Evolutionary conservation across 345 rosid species (phyloP), one percentile per base, ranked within the genome.

Genomic region (Excoecaria cochinchinensis): DNA sequence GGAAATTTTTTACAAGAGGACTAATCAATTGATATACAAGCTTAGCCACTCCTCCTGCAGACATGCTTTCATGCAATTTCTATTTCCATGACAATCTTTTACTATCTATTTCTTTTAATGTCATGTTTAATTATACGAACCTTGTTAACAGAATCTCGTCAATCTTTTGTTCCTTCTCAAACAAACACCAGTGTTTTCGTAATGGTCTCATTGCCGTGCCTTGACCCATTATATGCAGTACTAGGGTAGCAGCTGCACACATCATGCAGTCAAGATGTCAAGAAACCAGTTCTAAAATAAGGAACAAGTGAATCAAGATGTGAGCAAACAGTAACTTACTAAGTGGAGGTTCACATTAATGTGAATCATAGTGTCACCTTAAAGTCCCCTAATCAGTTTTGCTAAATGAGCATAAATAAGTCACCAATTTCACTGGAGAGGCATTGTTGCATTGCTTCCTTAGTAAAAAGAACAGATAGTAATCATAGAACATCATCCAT

Each of bases 211-310:
- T 10, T 38, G 52, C 66, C 4, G 16, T 47, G 74, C 71, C 47
- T 44, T 25, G 6, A 11, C 17, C 17, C 16, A 46, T 21, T 25
- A 57, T 40, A 47, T 55, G 47, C 53, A n/a, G 71, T 69, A 70
- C 12, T 40, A 48, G 57, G 63, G 31, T 58, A 47, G 57, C 77
- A 77, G 53, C 68, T 71, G 85, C 82, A 70, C 42, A 16, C n/a
- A 14, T 38, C 9, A 22, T 58, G 36, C 4, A 42, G 44, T 14
- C 47, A n/a, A 4, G 1, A 48, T 19, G 72, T 72, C 64, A 75
- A 21, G 5, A 65, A 40, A 21, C 31, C 51, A 38, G 58, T n/a
- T 21, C 6, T 55, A 64, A 48, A 31, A 15, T 25, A 44, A 3
- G 14, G 44, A 44, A 47, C 9, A 17, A 10, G 13, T 5, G 9